These are phyloP conservation scores for Acaromyces ingoldii DNA, from an alignment of 1,284 basidiomycete genomes.

Conservation along the genomic window DNA sequence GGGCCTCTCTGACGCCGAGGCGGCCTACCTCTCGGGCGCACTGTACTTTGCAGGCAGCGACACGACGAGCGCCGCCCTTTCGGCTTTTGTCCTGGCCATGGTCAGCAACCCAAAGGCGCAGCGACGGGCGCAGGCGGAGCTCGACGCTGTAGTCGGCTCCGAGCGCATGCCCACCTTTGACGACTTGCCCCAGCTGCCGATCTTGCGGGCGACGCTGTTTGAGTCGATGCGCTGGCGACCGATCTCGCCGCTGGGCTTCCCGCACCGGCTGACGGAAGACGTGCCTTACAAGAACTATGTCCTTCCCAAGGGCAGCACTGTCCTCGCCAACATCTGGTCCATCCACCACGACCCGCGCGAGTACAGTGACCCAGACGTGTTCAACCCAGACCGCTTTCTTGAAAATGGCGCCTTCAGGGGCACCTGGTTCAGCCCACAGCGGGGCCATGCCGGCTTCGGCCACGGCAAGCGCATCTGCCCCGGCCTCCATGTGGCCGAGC, in stretches of 20 bases:
- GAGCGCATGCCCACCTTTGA: constrained; percentile 62
- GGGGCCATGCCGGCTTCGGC: constrained; percentile 40
- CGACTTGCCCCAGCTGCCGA: constrained; percentile 62
- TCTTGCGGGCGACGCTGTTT: constrained; percentile 60
- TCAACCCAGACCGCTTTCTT: constrained; percentile 28
- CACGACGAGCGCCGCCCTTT: constrained; percentile 56
- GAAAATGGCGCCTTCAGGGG: constrained; percentile 14
- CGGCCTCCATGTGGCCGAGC: constrained; percentile 52
- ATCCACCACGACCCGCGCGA: constrained; percentile 33
- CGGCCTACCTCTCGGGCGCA: too few species aligned
- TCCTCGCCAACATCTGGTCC: constrained; percentile 46
- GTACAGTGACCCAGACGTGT: constrained; percentile 25
- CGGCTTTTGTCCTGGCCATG: constrained; percentile 63
- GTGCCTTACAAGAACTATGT: constrained; percentile 43
- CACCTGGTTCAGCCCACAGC: constrained; percentile 20
- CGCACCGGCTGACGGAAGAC: constrained; percentile 41
- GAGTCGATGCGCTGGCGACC: constrained; percentile 63
- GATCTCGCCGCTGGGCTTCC: constrained; percentile 55
- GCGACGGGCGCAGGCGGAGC: constrained; percentile 59
- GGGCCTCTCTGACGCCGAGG: constrained; percentile 43
- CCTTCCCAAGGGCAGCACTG: constrained; percentile 46
- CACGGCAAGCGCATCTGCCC: constrained; percentile 49
- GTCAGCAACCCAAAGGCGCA: constrained; percentile 58
- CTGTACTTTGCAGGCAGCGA: too few species aligned
- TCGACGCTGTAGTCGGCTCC: constrained; percentile 58